Percentiles rank a stretch among this genome's conserved stretches.
Conservation (phyloP, 805 yeast species). For the Zygosaccharomyces bailii region DNA sequence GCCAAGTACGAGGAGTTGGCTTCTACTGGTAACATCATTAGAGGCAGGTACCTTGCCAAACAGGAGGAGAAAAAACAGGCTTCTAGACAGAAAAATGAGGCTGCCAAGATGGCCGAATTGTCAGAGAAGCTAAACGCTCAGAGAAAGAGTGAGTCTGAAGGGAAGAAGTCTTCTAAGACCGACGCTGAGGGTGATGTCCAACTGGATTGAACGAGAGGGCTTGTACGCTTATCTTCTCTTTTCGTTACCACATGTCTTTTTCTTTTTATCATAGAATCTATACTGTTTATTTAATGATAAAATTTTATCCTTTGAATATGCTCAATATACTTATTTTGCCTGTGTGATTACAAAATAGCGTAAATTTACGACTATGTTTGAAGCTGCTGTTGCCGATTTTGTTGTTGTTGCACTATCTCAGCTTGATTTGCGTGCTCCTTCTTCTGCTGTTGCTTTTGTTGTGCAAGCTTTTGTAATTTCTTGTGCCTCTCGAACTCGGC, state of each 20-base stretch:
- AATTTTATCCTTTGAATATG: slow-evolving; percentile 3
- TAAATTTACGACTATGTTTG: neutral
- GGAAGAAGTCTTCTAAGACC: slow-evolving; percentile 27
- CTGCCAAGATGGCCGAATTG: slow-evolving; percentile 75
- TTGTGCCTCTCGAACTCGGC: slow-evolving; percentile 75
- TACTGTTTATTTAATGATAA: slow-evolving; percentile 14
- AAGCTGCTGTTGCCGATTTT: neutral
- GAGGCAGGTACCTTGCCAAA: slow-evolving; percentile 90
- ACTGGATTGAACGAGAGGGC: slow-evolving; percentile 28
- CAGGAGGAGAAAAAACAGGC: slow-evolving; percentile 95
- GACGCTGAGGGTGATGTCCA: slow-evolving; percentile 43
- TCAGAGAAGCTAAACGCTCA: slow-evolving; percentile 81
- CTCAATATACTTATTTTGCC: neutral
- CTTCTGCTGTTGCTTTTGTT: neutral
- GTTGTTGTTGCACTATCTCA: neutral
- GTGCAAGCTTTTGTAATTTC: slow-evolving; percentile 34
- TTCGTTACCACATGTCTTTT: neutral
- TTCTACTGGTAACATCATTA: slow-evolving; percentile 87
- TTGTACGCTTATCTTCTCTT: neutral
- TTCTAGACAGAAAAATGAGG: slow-evolving; percentile 80
- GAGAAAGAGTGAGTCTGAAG: slow-evolving; percentile 53
- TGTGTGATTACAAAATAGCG: neutral
- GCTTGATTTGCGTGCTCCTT: neutral
- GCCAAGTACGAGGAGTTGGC: slow-evolving; percentile 98
- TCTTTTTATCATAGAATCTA: slow-evolving; percentile 13